Percentiles rank a stretch among this genome's conserved stretches.
These are phyloP conservation scores for Lactifluus volemus DNA, from an alignment of 768 basidiomycete species.

Conservation along the genomic window DNA sequence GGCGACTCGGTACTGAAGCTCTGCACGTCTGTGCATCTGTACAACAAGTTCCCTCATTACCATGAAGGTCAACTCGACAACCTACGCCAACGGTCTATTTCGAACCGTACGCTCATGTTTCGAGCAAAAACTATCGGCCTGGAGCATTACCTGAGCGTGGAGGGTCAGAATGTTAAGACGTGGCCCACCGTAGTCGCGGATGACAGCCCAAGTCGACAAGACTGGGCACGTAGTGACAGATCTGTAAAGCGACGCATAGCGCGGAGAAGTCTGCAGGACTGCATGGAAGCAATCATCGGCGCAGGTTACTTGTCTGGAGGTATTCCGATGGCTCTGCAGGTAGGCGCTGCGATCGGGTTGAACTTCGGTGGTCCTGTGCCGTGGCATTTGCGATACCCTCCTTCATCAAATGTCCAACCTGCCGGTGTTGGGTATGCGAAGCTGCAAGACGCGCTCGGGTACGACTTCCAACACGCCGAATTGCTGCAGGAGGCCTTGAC, in stretches of 20 bases:
- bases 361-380: conserved; percentile 63
- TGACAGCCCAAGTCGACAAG: conserved; percentile 29
- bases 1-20: conserved; percentile 81
- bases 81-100: conserved; percentile 55
- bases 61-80: conserved; percentile 78
- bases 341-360: conserved; percentile 58
- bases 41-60: conserved; percentile 64
- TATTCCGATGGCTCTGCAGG: conserved; percentile 53
- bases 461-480: conserved; percentile 54
- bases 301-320: conserved; percentile 70
- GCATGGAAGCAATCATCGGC: conserved; percentile 80
- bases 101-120: conserved; percentile 60
- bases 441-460: conserved; percentile 60
- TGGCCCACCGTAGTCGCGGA: conserved; percentile 49
- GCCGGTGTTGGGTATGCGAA: conserved; percentile 40
- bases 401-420: conserved; percentile 25
- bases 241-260: conserved; percentile 43
- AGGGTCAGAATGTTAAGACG: conserved; percentile 39
- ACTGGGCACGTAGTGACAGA: conserved; percentile 22
- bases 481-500: conserved; percentile 74
- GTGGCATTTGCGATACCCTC: conserved; percentile 54
- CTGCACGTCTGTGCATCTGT: conserved; percentile 64
- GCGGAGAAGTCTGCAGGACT: conserved; percentile 72
- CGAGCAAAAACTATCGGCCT: conserved; percentile 58
- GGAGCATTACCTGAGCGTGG: conserved; percentile 54